A percentile compares a stretch with the other conserved stretches of the same genome.
These are phyloP conservation scores for Rhodotorula sp. DNA, from an alignment of 1,284 basidiomycete genomes.

Conservation along the genomic window DNA sequence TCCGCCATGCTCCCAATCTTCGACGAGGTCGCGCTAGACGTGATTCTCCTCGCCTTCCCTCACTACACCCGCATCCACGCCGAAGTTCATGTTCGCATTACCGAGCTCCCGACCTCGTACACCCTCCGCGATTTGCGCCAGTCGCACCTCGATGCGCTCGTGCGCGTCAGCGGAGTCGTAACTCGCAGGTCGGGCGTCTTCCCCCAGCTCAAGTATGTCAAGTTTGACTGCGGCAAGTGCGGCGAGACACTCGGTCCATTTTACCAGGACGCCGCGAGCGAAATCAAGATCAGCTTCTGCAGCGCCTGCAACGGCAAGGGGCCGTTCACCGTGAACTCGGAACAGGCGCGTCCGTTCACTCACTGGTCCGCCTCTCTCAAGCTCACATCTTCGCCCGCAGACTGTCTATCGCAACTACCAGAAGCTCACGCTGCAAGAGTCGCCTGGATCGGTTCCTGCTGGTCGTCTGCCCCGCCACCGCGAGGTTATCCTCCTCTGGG, in stretches of 20 bases:
- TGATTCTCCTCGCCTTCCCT: slow-evolving; percentile 93
- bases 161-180: slow-evolving; percentile 95
- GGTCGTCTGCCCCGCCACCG: slow-evolving; percentile 94
- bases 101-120: slow-evolving; percentile 83
- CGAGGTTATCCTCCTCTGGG: slow-evolving; percentile 95
- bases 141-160: slow-evolving; percentile 88
- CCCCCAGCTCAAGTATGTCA: slow-evolving; percentile 98
- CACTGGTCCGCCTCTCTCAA: background rate
- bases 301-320: slow-evolving; percentile 90
- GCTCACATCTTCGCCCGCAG: slow-evolving; percentile 53
- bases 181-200: slow-evolving; percentile 94
- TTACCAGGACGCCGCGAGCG: slow-evolving; percentile 92
- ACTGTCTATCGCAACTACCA: slow-evolving; percentile 99
- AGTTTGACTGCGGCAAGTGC: slow-evolving; percentile 95
- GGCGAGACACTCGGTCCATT: slow-evolving; percentile 90
- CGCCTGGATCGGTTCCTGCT: slow-evolving; percentile 95
- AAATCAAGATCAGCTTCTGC: slow-evolving; percentile 92
- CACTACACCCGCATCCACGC: slow-evolving; percentile 95
- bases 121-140: slow-evolving; percentile 92
- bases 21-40: slow-evolving; percentile 90
- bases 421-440: slow-evolving; percentile 97
- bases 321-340: slow-evolving; percentile 94
- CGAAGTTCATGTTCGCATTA: slow-evolving; percentile 95
- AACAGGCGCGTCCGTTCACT: slow-evolving; percentile 63
- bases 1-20: slow-evolving; percentile 89